Evolutionary conservation across 345 rosid genomes (phyloP).

Genomic region (Citrus unshiu): DNA sequence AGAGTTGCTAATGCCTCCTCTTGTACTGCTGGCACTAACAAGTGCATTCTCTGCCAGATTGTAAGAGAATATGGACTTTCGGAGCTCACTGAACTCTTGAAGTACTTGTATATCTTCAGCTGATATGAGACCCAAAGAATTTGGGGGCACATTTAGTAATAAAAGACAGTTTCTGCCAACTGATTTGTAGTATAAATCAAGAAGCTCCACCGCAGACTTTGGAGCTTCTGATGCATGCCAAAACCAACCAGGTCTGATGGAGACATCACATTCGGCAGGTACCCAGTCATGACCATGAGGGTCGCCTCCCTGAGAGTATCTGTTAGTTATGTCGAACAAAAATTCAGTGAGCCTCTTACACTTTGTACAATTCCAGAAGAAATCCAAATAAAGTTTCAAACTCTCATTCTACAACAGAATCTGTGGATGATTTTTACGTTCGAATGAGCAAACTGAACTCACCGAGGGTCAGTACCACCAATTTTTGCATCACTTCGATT

Average conservation of each 20-base stretch:
- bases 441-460: slow-evolving; percentile 17
- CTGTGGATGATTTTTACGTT: neutral
- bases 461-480: slow-evolving; percentile 62
- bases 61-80: slow-evolving; percentile 49
- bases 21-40: slow-evolving; percentile 50
- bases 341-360: neutral
- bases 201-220: slow-evolving; percentile 64
- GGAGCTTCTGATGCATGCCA: slow-evolving; percentile 87
- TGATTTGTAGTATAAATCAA: slow-evolving; percentile 73
- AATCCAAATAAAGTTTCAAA: neutral
- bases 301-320: slow-evolving; percentile 65
- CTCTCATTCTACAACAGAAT: neutral
- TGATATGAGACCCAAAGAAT: slow-evolving; percentile 79
- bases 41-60: slow-evolving; percentile 50
- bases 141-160: slow-evolving; percentile 82
- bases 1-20: slow-evolving; percentile 33
- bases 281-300: slow-evolving; percentile 74
- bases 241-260: slow-evolving; percentile 91
- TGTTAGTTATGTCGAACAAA: slow-evolving; percentile 22
- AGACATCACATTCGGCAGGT: slow-evolving; percentile 91
- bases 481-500: slow-evolving; percentile 56
- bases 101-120: slow-evolving; percentile 67
- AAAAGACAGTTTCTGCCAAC: slow-evolving; percentile 76
- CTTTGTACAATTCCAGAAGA: neutral
- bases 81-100: slow-evolving; percentile 51